A percentile compares a stretch with the other conserved stretches of the same genome.
phyloP scores from a whole-genome alignment of 257 asterid genomes.

The Salvia rosmarinus region DNA sequence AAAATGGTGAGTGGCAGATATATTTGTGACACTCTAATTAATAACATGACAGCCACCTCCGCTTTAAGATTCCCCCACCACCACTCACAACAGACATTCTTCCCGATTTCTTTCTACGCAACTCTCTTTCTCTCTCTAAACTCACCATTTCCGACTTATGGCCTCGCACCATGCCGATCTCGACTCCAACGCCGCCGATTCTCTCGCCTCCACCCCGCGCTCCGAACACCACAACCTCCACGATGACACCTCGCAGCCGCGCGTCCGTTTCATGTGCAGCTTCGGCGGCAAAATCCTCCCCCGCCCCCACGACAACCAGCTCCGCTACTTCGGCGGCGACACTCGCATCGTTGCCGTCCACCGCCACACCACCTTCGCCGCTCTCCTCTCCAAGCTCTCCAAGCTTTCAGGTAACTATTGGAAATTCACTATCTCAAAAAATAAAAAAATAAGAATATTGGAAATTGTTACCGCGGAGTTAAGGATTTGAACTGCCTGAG shows the following conservation, averaged over 20 bases:
- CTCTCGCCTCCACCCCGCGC: conserved; percentile 78
- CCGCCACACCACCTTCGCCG: conserved; percentile 63
- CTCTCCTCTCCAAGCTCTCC: conserved; percentile 64
- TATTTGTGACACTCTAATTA: too few species aligned
- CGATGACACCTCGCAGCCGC: conserved; percentile 51
- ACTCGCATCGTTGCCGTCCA: conserved; percentile 73
- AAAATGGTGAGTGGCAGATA: background rate
- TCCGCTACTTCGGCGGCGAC: conserved; percentile 87
- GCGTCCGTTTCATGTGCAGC: conserved; percentile 92
- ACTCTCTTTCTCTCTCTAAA: conserved; percentile 3
- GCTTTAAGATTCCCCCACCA: conserved; percentile 13
- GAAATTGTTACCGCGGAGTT: too few species aligned
- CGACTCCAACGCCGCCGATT: conserved; percentile 62
- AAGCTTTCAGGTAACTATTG: conserved; percentile 47
- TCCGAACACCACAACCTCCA: conserved; percentile 55
- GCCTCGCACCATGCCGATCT: too few species aligned
- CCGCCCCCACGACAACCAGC: conserved; percentile 89
- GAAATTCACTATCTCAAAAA: too few species aligned
- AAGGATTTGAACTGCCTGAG: too few species aligned
- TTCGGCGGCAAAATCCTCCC: conserved; percentile 87
- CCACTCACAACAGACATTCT: conserved; percentile 28
- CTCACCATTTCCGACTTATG: conserved; percentile 38
- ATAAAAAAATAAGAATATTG: too few species aligned
- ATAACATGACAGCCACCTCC: conserved; percentile 16
- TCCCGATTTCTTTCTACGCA: conserved; percentile 31